Evolutionary conservation across 169 alveolate species (phyloP).

Genomic region (Cryptosporidium sp.): DNA sequence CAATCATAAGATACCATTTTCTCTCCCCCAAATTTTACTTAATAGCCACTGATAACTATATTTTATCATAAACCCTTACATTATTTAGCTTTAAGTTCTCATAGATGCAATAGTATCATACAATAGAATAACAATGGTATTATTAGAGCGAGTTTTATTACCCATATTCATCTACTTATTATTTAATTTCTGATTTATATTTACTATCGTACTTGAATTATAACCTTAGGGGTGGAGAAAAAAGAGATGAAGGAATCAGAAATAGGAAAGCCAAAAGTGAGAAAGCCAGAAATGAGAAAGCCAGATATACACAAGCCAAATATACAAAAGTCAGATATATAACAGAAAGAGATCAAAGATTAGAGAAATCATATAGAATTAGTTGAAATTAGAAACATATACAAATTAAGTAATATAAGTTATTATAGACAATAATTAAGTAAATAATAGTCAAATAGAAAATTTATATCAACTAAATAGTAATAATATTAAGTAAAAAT

Average conservation of each 20-base stretch:
- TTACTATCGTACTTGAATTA: not conserved
- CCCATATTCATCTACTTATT: not conserved
- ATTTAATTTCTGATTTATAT: too few relatives aligned
- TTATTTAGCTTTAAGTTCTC: not conserved
- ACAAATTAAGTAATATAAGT: not conserved
- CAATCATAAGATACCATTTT: not conserved
- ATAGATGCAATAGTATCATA: not conserved
- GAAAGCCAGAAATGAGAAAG: too few relatives aligned
- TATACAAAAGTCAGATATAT: too few relatives aligned
- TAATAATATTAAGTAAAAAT: too few relatives aligned
- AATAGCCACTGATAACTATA: too few relatives aligned
- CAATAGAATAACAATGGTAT: not conserved
- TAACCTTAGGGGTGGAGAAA: not conserved
- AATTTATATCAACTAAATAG: not conserved
- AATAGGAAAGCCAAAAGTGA: too few relatives aligned
- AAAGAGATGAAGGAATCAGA: too few relatives aligned
- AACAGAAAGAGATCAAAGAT: too few relatives aligned
- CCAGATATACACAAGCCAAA: too few relatives aligned
- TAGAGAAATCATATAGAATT: not conserved
- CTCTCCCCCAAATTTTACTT: too few relatives aligned
- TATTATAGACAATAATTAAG: not conserved
- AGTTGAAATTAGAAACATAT: not conserved
- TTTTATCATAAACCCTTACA: not conserved
- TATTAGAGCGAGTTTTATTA: too few relatives aligned
- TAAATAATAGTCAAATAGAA: too few relatives aligned